These are phyloP conservation scores for Pisolithus thermaeus DNA, from an alignment of 1,284 basidiomycete species.

Conservation along the genomic window DNA sequence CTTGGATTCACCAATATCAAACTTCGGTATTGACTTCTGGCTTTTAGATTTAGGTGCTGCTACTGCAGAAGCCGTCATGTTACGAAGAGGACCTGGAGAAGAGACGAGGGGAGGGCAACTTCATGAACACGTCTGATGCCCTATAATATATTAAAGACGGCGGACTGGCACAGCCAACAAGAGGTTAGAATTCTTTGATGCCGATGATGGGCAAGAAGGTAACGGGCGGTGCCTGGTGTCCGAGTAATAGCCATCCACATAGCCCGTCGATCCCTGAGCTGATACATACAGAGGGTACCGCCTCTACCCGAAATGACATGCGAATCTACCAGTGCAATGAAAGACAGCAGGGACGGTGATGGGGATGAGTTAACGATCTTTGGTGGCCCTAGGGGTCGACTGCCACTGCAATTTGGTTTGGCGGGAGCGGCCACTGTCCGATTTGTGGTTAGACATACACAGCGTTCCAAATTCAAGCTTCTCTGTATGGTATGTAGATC, in stretches of 20 bases:
- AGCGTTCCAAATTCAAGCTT: too few species aligned
- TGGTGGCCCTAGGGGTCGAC: too few species aligned
- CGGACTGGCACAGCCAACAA: background rate
- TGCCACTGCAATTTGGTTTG: too few species aligned
- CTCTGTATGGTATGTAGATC: too few species aligned
- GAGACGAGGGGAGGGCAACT: background rate
- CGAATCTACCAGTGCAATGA: background rate
- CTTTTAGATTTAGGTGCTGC: constrained; percentile 14
- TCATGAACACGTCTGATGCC: background rate
- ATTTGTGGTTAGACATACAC: too few species aligned
- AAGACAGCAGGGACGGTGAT: too few species aligned
- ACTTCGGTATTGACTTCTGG: constrained; percentile 52
- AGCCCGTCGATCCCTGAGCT: background rate
- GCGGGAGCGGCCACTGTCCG: too few species aligned
- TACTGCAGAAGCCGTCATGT: constrained; percentile 9
- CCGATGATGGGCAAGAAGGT: constrained; percentile 1
- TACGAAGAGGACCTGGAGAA: background rate
- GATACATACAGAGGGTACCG: background rate
- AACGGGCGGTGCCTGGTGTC: constrained; percentile 1
- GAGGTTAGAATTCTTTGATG: background rate
- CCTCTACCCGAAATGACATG: background rate
- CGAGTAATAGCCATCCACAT: background rate
- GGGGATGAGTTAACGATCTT: too few species aligned
- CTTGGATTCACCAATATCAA: constrained; percentile 50
- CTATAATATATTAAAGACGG: background rate